Evolutionary conservation across 169 alveolate genomes (phyloP), one percentile per base, ranked within the genome.

Genomic region (Amoebophrya sp.): DNA sequence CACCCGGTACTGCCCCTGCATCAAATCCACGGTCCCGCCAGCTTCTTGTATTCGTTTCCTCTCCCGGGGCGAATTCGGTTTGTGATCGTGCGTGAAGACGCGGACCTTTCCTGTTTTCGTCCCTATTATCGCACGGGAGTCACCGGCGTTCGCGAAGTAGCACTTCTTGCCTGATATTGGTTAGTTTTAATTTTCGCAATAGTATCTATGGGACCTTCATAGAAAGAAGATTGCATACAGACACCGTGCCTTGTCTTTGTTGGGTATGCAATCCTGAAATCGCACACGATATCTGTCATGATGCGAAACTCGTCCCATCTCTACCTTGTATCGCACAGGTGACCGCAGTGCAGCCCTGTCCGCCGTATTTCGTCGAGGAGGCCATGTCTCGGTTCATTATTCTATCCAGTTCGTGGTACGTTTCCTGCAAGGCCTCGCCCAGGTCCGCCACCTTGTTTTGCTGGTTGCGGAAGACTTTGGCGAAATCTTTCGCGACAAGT

Each of bases 1-100:
- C 10, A 66, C 83, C 10, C 83, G 29, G 83, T 66, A n/a, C 83
- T 66, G 83, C 18, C 83, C 83, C 38, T 2, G 0, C 35, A 66
- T 66, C 83, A 66, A n/a, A n/a, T 66, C 83, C 29, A 66, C 83
- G 83, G 83, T 66, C 32, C 83, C 83, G 29, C 83, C 83, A 0
- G 83, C 83, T 3, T 66, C 83, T 3, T 12, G 18, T 66, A 66
- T 66, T 25, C 83, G 1, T 2, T 25, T 66, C 10, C 83, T 2
- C 35, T 66, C 83, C 38, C 83, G 83, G 29, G 83, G 83, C 29
- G 39, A 25, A 25, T 66, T 66, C 29, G 83, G 83, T 25, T 66
- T 66, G 35, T 66, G 83, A 25, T 66, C 83, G 35, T 66, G 83
- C 38, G 83, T 66, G 7, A 25, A 2, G 18, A 66, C 35, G 12